Percentiles rank a stretch among this genome's conserved stretches.
phyloP scores from a whole-genome alignment of 108 stramenopile species.

The Skeletonema grethae region DNA sequence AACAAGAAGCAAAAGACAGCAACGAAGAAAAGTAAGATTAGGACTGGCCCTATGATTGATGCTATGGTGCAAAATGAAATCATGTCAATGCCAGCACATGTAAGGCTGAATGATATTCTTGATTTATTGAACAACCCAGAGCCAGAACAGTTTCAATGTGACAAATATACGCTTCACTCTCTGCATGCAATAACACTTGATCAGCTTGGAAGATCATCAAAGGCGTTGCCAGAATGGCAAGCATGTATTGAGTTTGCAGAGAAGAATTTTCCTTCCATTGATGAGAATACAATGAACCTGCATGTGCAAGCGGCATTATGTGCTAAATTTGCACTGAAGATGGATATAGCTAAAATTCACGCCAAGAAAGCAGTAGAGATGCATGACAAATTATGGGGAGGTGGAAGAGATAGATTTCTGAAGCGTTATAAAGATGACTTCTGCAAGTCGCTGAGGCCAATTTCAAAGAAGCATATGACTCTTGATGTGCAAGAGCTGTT shows the following conservation, averaged over 20 bases:
- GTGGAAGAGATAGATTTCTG: conserved; percentile 62
- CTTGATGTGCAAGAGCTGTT: neutral
- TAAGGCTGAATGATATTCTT: conserved; percentile 66
- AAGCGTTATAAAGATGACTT: conserved; percentile 67
- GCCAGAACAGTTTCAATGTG: conserved; percentile 64
- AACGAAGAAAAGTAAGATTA: conserved; percentile 28
- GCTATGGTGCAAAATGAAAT: conserved; percentile 75
- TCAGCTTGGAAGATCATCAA: conserved; percentile 43
- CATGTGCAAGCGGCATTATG: conserved; percentile 70
- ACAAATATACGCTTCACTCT: conserved; percentile 69
- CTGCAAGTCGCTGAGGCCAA: conserved; percentile 47
- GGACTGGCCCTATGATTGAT: conserved; percentile 63
- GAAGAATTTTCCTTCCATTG: conserved; percentile 61
- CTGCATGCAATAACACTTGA: conserved; percentile 76
- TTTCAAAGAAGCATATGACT: conserved; percentile 1
- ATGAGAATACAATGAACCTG: conserved; percentile 65
- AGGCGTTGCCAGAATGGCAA: conserved; percentile 66
- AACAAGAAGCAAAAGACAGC: conserved; percentile 1
- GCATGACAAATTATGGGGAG: conserved; percentile 72
- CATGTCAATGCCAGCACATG: conserved; percentile 68
- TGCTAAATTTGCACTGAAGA: conserved; percentile 41
- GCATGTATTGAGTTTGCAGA: conserved; percentile 60
- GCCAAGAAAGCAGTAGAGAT: conserved; percentile 60
- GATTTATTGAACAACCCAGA: conserved; percentile 51
- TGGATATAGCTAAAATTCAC: conserved; percentile 44